Conservation (phyloP, 176 grass and related monocot genomes). For the Sorghum bicolor region DNA sequence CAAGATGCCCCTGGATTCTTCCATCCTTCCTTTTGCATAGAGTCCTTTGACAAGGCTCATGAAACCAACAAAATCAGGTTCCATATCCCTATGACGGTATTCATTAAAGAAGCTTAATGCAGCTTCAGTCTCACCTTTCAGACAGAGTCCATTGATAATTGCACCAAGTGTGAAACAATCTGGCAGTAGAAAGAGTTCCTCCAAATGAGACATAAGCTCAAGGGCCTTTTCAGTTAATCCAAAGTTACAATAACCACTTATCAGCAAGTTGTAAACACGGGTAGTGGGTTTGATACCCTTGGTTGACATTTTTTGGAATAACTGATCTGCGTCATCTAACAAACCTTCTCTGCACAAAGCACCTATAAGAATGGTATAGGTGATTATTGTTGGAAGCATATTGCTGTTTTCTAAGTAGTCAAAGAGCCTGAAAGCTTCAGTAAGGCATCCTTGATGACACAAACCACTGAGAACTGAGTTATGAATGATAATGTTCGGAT, state of each 20-base stretch:
- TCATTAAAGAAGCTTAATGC: conserved; percentile 65
- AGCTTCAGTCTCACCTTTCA: conserved; percentile 72
- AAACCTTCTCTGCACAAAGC: conserved; percentile 89
- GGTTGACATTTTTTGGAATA: conserved; percentile 70
- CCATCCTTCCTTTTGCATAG: conserved; percentile 85
- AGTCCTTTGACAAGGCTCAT: conserved; percentile 71
- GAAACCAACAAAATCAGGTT: conserved; percentile 84
- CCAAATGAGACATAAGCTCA: conserved; percentile 58
- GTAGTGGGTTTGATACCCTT: conserved; percentile 67
- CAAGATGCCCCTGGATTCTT: conserved; percentile 76
- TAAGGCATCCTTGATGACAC: conserved; percentile 81
- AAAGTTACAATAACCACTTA: conserved; percentile 72
- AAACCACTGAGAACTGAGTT: conserved; percentile 85
- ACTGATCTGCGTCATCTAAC: conserved; percentile 61
- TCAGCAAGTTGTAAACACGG: conserved; percentile 65
- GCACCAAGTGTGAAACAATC: conserved; percentile 76
- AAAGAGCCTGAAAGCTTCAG: conserved; percentile 83
- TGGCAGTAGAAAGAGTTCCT: conserved; percentile 51
- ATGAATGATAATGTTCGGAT: conserved; percentile 64
- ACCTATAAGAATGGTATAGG: conserved; percentile 74
- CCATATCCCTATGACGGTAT: conserved; percentile 40
- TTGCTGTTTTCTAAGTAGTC: conserved; percentile 68
- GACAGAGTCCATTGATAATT: conserved; percentile 63
- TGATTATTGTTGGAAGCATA: conserved; percentile 57
- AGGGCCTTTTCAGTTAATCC: conserved; percentile 68